Percentiles rank a stretch among this genome's conserved stretches.
Evolutionary conservation across 805 yeast genomes (phyloP).

Genomic region (Kazachstania viticola): DNA sequence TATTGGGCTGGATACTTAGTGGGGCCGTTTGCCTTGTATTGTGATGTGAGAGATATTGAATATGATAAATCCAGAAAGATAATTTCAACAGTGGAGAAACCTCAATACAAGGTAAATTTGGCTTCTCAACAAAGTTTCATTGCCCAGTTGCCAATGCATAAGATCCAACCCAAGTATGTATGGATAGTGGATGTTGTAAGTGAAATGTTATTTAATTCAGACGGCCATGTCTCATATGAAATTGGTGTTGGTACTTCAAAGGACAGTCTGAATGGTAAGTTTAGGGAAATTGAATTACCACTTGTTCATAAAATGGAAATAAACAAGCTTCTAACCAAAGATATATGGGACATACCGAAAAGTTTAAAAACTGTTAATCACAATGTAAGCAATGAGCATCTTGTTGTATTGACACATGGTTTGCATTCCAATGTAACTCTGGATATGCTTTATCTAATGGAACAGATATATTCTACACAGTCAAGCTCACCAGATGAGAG

Average conservation of each 20-base stretch:
- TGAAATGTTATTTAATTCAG: slow-evolving; percentile 55
- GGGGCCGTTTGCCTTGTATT: slow-evolving; percentile 65
- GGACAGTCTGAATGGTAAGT: background rate
- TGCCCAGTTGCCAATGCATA: slow-evolving; percentile 53
- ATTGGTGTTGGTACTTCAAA: slow-evolving; percentile 28
- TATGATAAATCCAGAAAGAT: slow-evolving; percentile 37
- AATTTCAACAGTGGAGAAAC: slow-evolving; percentile 58
- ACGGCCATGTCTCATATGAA: slow-evolving; percentile 52
- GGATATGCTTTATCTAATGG: slow-evolving; percentile 65
- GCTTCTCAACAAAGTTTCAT: slow-evolving; percentile 56
- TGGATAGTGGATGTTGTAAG: slow-evolving; percentile 67
- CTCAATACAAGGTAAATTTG: slow-evolving; percentile 57
- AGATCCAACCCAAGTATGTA: slow-evolving; percentile 39
- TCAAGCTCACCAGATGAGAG: slow-evolving; percentile 28
- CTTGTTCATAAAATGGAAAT: slow-evolving; percentile 34
- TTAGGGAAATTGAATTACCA: background rate
- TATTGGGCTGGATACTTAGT: slow-evolving; percentile 58
- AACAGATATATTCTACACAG: slow-evolving; percentile 42
- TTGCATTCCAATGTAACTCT: slow-evolving; percentile 66
- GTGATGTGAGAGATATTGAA: slow-evolving; percentile 48
- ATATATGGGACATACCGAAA: slow-evolving; percentile 64
- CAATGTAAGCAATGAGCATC: slow-evolving; percentile 47
- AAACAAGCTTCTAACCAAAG: slow-evolving; percentile 41
- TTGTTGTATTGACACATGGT: slow-evolving; percentile 68
- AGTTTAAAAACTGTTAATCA: too few species aligned